phyloP scores from a whole-genome alignment of 106 monocot species.

The Acanthochlamys bracteata region DNA sequence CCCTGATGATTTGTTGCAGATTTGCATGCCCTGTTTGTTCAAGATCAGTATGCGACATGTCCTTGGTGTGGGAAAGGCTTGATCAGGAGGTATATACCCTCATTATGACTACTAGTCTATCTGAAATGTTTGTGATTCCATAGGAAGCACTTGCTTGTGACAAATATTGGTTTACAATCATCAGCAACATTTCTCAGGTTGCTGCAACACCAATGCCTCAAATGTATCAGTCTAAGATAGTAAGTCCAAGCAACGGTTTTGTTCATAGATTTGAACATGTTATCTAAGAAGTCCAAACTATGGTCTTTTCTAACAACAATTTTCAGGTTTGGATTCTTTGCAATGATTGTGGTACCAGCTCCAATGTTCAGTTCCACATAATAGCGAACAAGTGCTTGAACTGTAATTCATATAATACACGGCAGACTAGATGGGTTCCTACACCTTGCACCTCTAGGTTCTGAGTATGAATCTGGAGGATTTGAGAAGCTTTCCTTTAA shows the following conservation, averaged over 20 bases:
- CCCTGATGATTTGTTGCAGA: conserved; percentile 15
- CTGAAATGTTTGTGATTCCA: too few relatives aligned
- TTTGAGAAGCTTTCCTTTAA: background rate
- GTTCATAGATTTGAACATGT: background rate
- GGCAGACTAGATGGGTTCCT: conserved; percentile 49
- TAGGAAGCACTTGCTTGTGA: too few relatives aligned
- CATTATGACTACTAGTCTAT: too few relatives aligned
- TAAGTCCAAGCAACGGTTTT: conserved; percentile 9
- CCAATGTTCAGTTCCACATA: conserved; percentile 68
- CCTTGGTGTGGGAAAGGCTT: conserved; percentile 63
- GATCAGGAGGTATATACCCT: conserved; percentile 51
- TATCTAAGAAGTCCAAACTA: background rate
- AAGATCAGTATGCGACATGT: conserved; percentile 78
- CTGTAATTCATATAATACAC: conserved; percentile 81
- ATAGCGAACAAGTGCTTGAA: conserved; percentile 62
- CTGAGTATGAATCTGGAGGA: too few relatives aligned
- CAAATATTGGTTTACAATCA: too few relatives aligned
- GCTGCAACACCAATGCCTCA: conserved; percentile 70
- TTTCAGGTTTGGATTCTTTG: conserved; percentile 77
- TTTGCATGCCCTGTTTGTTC: conserved; percentile 84
- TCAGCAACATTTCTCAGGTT: conserved; percentile 21
- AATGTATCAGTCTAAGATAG: conserved; percentile 68
- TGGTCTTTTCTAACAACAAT: background rate
- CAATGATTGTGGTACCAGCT: conserved; percentile 73
- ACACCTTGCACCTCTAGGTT: conserved; percentile 15